Percentiles rank a stretch among this genome's conserved stretches.
phyloP scores from a whole-genome alignment of 345 rosid genomes.

The Corchorus capsularis region DNA sequence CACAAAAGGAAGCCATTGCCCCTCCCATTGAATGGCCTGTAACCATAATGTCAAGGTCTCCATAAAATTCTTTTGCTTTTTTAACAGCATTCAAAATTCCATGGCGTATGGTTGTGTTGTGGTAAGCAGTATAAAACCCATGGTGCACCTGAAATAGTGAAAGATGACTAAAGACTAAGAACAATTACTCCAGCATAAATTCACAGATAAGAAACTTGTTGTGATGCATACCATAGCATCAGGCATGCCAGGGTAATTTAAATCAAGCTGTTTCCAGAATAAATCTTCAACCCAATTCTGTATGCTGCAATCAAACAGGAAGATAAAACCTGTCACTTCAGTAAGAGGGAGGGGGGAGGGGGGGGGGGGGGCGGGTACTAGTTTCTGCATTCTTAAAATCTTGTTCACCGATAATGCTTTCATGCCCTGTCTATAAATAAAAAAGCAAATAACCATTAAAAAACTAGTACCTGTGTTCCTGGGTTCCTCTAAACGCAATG shows the following conservation, averaged over 20 bases:
- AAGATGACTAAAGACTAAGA: neutral
- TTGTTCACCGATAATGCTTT: neutral
- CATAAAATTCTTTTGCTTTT: conserved; percentile 59
- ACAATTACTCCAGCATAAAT: neutral
- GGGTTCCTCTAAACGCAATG: conserved; percentile 79
- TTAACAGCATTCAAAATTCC: conserved; percentile 66
- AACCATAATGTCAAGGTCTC: conserved; percentile 67
- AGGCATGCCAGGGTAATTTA: conserved; percentile 89
- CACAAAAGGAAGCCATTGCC: conserved; percentile 93
- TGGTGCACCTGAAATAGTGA: conserved; percentile 70
- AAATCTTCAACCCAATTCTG: conserved; percentile 95
- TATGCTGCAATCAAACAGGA: conserved; percentile 48
- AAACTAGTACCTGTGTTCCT: conserved; percentile 55
- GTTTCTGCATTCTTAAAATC: neutral
- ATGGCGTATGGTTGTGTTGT: conserved; percentile 87
- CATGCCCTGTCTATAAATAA: conserved; percentile 3
- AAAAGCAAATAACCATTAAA: neutral
- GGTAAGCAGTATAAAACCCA: conserved; percentile 90
- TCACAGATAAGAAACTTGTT: neutral
- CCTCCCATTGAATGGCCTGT: conserved; percentile 99
- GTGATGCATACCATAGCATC: conserved; percentile 79
- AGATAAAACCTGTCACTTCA: neutral
- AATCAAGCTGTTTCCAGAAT: conserved; percentile 92
- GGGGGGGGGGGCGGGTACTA: no score
- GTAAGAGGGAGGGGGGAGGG: neutral